These are phyloP conservation scores for Bacidia rubella DNA, from an alignment of 495 filamentous ascomycete species.

Conservation along the genomic window DNA sequence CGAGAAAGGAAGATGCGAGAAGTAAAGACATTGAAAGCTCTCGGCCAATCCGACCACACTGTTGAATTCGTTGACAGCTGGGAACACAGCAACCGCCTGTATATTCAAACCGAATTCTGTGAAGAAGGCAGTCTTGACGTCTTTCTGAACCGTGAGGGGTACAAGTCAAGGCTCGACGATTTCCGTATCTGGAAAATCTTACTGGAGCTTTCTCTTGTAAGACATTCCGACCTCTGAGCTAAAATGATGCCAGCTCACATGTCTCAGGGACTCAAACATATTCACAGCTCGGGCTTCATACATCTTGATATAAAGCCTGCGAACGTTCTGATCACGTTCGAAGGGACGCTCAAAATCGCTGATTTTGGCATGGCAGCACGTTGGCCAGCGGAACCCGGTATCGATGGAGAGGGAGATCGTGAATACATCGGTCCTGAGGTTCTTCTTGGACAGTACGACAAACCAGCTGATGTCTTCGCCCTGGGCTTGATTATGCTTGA, in stretches of 20 bases:
- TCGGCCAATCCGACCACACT: constrained; percentile 67
- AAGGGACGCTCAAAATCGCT: constrained; percentile 84
- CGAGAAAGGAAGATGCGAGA: constrained; percentile 68
- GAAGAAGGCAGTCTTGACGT: constrained; percentile 79
- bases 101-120: constrained; percentile 95
- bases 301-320: constrained; percentile 94
- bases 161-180: constrained; percentile 79
- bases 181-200: constrained; percentile 98
- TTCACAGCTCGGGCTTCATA: constrained; percentile 78
- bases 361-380: constrained; percentile 87
- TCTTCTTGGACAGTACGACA: constrained; percentile 68
- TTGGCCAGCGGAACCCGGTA: constrained; percentile 59
- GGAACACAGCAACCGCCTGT: constrained; percentile 70
- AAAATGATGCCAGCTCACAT: neutral
- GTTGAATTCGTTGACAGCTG: constrained; percentile 69
- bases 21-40: constrained; percentile 55
- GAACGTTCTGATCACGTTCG: constrained; percentile 81
- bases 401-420: constrained; percentile 88
- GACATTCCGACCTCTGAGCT: constrained; percentile 12
- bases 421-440: constrained; percentile 93
- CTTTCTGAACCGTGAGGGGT: constrained; percentile 65
- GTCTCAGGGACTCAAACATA: constrained; percentile 65
- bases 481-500: constrained; percentile 89
- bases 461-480: constrained; percentile 85
- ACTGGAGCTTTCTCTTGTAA: constrained; percentile 65